A percentile compares a stretch with the other conserved stretches of the same genome.
Conservation (phyloP, 495 filamentous ascomycete species). For the Mycothermus thermophilus region DNA sequence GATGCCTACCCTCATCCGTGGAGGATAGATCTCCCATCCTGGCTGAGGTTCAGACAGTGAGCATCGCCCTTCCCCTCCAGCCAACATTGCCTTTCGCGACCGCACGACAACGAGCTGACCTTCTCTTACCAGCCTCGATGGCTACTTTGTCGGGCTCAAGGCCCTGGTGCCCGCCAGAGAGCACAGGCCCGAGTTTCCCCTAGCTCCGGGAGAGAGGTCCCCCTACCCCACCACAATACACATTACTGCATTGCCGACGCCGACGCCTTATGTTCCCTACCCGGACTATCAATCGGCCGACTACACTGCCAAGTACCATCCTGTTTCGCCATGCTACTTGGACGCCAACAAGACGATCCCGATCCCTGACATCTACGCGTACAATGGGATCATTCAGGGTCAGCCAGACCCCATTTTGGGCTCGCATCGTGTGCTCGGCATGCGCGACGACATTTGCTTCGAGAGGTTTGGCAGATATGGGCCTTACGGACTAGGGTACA, state of each 20-base stretch:
- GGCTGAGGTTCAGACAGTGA: too few species aligned
- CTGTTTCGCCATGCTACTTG: conserved; percentile 62
- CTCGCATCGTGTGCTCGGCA: conserved; percentile 59
- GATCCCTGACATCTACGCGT: conserved; percentile 54
- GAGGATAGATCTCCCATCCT: too few species aligned
- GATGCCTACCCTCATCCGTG: too few species aligned
- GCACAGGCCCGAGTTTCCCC: conserved; percentile 65
- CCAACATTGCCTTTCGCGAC: too few species aligned
- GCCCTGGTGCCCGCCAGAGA: conserved; percentile 47
- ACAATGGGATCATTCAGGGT: conserved; percentile 57
- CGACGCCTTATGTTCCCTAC: conserved; percentile 52
- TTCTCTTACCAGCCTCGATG: conserved; percentile 48
- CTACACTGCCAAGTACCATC: conserved; percentile 45
- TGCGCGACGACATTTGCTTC: conserved; percentile 81
- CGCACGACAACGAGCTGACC: too few species aligned
- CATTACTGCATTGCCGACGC: conserved; percentile 33
- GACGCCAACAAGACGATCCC: conserved; percentile 45
- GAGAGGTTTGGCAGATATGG: conserved; percentile 84
- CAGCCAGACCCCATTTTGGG: conserved; percentile 74
- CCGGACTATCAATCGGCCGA: conserved; percentile 47
- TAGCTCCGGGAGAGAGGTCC: conserved; percentile 19
- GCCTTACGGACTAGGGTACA: conserved; percentile 82
- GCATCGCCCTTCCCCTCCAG: too few species aligned
- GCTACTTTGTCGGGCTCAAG: conserved; percentile 69
- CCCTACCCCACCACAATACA: conserved; percentile 17